Evolutionary conservation across 352 stramenopile species (phyloP).

Genomic region (Thraustochytrium striatum): DNA sequence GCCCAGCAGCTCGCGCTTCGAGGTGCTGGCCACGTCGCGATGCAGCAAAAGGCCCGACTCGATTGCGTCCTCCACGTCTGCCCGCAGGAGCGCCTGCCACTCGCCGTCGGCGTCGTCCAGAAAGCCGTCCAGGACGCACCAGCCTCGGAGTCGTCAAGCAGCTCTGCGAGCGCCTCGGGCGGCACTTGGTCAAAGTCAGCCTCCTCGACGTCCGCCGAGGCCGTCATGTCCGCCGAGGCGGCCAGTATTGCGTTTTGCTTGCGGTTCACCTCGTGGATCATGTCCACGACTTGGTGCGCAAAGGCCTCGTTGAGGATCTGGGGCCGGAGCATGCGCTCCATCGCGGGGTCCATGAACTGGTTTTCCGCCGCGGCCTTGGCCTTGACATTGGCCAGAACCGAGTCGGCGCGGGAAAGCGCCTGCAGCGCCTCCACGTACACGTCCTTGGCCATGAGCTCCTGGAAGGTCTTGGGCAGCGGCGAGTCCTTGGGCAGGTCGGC

Average conservation of each 20-base stretch:
- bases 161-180: constrained; percentile 59
- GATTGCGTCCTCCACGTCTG: constrained; percentile 66
- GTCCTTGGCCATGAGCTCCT: constrained; percentile 67
- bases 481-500: constrained; percentile 63
- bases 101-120: constrained; percentile 61
- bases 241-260: constrained; percentile 71
- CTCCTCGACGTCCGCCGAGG: constrained; percentile 62
- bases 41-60: constrained; percentile 53
- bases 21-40: neutral
- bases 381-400: constrained; percentile 74
- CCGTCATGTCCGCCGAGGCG: constrained; percentile 63
- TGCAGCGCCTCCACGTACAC: constrained; percentile 73
- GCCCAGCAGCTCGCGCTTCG: constrained; percentile 5
- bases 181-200: constrained; percentile 66
- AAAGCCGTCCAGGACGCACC: constrained; percentile 66
- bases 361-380: constrained; percentile 64
- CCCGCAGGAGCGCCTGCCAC: constrained; percentile 64
- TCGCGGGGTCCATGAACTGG: constrained; percentile 70
- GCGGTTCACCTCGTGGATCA: constrained; percentile 74
- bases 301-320: constrained; percentile 77
- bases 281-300: constrained; percentile 68
- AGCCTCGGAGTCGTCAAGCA: constrained; percentile 55
- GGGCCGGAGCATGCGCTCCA: constrained; percentile 64
- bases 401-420: constrained; percentile 65
- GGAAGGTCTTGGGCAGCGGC: constrained; percentile 67